Evolutionary conservation across 768 basidiomycete genomes (phyloP).

Genomic region (Mycena latifolia): DNA sequence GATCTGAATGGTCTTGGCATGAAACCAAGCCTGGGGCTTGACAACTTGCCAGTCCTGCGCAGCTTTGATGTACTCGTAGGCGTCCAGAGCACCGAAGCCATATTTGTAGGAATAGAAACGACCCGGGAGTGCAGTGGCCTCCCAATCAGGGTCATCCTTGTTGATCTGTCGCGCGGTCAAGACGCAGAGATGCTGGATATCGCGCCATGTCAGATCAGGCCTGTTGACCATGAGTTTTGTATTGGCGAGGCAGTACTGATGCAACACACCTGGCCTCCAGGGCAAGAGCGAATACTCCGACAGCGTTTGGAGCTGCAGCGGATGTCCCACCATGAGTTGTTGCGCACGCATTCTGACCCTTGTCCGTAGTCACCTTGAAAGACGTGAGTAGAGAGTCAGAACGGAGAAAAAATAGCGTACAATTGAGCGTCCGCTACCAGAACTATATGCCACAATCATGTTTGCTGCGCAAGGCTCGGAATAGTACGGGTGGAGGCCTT

Average conservation of each 20-base stretch:
- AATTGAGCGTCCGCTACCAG: conserved; percentile 93
- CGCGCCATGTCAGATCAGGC: conserved; percentile 76
- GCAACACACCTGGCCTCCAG: conserved; percentile 78
- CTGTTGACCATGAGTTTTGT: conserved; percentile 48
- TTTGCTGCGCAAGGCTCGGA: conserved; percentile 99
- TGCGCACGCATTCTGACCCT: conserved; percentile 86
- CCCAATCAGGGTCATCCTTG: conserved; percentile 79
- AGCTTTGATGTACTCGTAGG: conserved; percentile 81
- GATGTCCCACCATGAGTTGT: conserved; percentile 94
- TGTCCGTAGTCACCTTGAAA: conserved; percentile 91
- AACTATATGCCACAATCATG: conserved; percentile 95
- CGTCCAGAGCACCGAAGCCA: conserved; percentile 92
- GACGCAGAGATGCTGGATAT: conserved; percentile 63
- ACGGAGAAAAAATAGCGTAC: conserved; percentile 64
- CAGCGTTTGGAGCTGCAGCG: conserved; percentile 97
- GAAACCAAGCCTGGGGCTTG: conserved; percentile 94
- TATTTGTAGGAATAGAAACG: conserved; percentile 84
- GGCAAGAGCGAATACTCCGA: conserved; percentile 92
- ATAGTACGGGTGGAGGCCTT: conserved; percentile 95
- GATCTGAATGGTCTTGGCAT: conserved; percentile 78
- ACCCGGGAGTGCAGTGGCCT: conserved; percentile 67
- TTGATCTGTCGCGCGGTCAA: conserved; percentile 71
- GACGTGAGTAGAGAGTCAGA: conserved; percentile 10
- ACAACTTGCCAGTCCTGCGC: conserved; percentile 88
- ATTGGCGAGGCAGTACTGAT: too few species aligned